Base-by-base conservation (phyloP, 495 filamentous ascomycete species). In the Hypoxylon perforatum region DNA sequence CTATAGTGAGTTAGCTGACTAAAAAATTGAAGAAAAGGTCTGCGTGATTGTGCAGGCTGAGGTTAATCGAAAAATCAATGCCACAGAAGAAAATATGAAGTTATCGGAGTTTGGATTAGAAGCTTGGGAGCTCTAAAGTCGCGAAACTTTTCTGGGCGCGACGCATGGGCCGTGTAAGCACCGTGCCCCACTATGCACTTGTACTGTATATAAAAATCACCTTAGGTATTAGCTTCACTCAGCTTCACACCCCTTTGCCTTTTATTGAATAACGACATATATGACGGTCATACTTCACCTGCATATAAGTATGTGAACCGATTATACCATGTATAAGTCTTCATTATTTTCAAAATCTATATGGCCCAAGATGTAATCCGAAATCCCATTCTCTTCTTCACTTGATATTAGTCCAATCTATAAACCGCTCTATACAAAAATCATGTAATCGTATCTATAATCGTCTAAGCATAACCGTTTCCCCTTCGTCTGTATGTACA, bases 131-230 rank as follows among this genome's bases (percentile, higher is more conserved):
- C 69, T 51, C 50, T 14, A 46, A 46, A 68, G 62, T 70, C 70
- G 66, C 70, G 69, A 75, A 75, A 69, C 71, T 75, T 74, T 66
- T 75, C 63, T 66, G 67, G 63, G 70, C 72, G 72, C 72, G 69
- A 65, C 41, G 56, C 18, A 38, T 0, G 22, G 6, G 69, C 68
- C 5, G 63, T 74, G 23, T n/a, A 4, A 0, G 18, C 36, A 73
- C 59, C 38, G 59, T 62, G 53, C 11, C 9, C 22, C 48, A 60
- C 41, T 58, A 63, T 28, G 25, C 25, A 28, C 25, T 28, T n/a
- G n/a, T n/a, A n/a, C 59, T 59, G 59, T 63, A 59, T 35, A 10
- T 33, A n/a, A 12, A n/a, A n/a, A n/a, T n/a, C n/a, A n/a, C n/a
- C n/a, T n/a, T n/a, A n/a, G n/a, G n/a, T n/a, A n/a, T n/a, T n/a